phyloP scores from a whole-genome alignment of 2,329 filamentous ascomycete genomes.

The Salinomyces thailandicus region DNA sequence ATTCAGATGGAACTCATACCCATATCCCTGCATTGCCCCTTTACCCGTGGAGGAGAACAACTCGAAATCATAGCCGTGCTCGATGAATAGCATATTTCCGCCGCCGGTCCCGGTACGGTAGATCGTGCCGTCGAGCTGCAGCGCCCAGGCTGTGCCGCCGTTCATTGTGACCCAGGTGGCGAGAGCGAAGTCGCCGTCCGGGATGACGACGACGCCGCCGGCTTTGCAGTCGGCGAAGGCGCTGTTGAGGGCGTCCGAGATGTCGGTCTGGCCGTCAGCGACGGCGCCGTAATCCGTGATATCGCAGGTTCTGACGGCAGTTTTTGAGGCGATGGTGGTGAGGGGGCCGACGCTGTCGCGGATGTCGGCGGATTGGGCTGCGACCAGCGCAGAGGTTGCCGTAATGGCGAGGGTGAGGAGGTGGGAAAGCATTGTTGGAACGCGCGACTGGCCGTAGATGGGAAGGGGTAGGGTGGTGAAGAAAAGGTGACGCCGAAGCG shows the following conservation, averaged over 20 bases:
- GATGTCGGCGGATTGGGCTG: slow-evolving; percentile 29
- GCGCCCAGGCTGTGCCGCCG: slow-evolving; percentile 38
- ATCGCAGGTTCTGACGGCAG: slow-evolving; percentile 41
- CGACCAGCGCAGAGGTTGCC: slow-evolving; percentile 20
- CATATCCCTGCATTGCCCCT: slow-evolving; percentile 44
- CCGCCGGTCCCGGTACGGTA: slow-evolving; percentile 40
- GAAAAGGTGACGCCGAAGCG: too few relatives aligned
- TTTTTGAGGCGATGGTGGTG: slow-evolving; percentile 35
- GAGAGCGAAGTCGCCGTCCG: slow-evolving; percentile 41
- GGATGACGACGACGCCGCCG: slow-evolving; percentile 42
- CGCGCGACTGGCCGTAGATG: too few relatives aligned
- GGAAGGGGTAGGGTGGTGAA: too few relatives aligned
- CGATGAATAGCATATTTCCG: slow-evolving; percentile 46
- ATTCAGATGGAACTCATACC: slow-evolving; percentile 39
- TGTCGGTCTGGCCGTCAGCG: slow-evolving; percentile 42
- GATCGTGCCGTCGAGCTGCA: slow-evolving; percentile 45
- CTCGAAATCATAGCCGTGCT: slow-evolving; percentile 43
- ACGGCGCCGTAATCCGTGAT: slow-evolving; percentile 43
- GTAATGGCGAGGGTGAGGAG: slow-evolving; percentile 14
- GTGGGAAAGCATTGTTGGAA: slow-evolving; percentile 2
- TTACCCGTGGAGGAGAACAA: slow-evolving; percentile 43
- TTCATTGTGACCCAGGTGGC: slow-evolving; percentile 40
- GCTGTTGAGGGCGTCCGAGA: slow-evolving; percentile 35
- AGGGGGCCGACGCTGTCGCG: slow-evolving; percentile 36
- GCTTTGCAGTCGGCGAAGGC: slow-evolving; percentile 43